Conservation (phyloP, 352 stramenopile species). For the Phytophthora pluvialis region DNA sequence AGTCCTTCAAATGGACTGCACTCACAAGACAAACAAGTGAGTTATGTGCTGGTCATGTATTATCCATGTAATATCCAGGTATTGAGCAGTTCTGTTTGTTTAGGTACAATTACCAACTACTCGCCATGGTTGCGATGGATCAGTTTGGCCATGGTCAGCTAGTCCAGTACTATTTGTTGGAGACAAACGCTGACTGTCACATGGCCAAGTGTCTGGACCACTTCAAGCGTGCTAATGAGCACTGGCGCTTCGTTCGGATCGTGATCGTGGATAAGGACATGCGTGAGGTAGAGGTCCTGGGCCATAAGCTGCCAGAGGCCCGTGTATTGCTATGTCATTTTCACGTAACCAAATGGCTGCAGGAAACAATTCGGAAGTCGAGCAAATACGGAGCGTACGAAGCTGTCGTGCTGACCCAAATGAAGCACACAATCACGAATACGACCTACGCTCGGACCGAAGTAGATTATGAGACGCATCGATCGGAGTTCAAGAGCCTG, state of each 20-base stretch:
- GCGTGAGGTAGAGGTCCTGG: not conserved
- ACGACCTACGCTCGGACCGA: constrained; percentile 5
- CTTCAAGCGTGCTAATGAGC: constrained; percentile 19
- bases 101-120: constrained; percentile 25
- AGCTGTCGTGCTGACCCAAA: not conserved
- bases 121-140: constrained; percentile 13
- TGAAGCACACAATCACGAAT: constrained; percentile 12
- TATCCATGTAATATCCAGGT: constrained; percentile 3
- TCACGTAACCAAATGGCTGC: constrained; percentile 16
- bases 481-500: constrained; percentile 15
- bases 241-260: constrained; percentile 17
- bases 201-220: constrained; percentile 11
- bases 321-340: constrained; percentile 9
- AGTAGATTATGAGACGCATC: not conserved
- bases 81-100: not conserved
- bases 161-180: constrained; percentile 15
- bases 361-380: constrained; percentile 8
- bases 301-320: constrained; percentile 1
- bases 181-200: constrained; percentile 7
- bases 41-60: not conserved
- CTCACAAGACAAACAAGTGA: constrained; percentile 9
- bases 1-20: constrained; percentile 10
- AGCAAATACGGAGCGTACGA: constrained; percentile 6
- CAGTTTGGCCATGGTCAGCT: constrained; percentile 3
- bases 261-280: constrained; percentile 18